phyloP scores from a whole-genome alignment of 2,329 filamentous ascomycete genomes.

The Thyridium curvatum region DNA sequence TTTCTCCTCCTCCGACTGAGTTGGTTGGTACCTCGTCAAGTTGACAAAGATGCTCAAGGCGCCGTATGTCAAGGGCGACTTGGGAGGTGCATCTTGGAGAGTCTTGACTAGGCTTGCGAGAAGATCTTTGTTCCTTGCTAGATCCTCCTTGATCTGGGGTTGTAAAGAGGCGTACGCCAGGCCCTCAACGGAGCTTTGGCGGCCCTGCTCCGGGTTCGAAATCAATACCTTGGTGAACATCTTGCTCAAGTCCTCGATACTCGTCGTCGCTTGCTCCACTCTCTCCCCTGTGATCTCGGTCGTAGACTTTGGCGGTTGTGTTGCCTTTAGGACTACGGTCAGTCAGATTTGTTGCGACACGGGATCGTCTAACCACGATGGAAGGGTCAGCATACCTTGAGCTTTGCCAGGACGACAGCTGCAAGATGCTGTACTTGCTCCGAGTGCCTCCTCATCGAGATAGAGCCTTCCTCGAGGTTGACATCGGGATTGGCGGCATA shows the following conservation, averaged over 20 bases:
- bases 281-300: conserved; percentile 33
- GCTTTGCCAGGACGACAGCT: conserved; percentile 70
- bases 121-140: conserved; percentile 63
- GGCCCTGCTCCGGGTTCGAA: conserved; percentile 47
- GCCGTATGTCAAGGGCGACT: conserved; percentile 74
- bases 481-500: conserved; percentile 46
- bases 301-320: conserved; percentile 35
- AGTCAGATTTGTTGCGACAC: conserved; percentile 35
- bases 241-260: conserved; percentile 58
- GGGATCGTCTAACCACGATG: neutral
- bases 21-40: conserved; percentile 72
- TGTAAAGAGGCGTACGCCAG: conserved; percentile 87
- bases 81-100: conserved; percentile 50
- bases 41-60: conserved; percentile 81
- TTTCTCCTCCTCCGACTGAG: conserved; percentile 82
- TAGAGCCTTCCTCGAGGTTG: conserved; percentile 53
- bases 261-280: conserved; percentile 49
- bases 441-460: conserved; percentile 55
- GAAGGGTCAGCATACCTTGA: conserved; percentile 51
- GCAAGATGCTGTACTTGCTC: conserved; percentile 58
- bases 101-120: conserved; percentile 63
- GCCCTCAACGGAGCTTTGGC: conserved; percentile 76
- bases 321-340: conserved; percentile 46
- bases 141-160: conserved; percentile 74
- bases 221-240: conserved; percentile 63